Percentiles rank a stretch among this genome's conserved stretches.
Conservation (phyloP, 495 filamentous ascomycete genomes). For the Entonaema liquescens region DNA sequence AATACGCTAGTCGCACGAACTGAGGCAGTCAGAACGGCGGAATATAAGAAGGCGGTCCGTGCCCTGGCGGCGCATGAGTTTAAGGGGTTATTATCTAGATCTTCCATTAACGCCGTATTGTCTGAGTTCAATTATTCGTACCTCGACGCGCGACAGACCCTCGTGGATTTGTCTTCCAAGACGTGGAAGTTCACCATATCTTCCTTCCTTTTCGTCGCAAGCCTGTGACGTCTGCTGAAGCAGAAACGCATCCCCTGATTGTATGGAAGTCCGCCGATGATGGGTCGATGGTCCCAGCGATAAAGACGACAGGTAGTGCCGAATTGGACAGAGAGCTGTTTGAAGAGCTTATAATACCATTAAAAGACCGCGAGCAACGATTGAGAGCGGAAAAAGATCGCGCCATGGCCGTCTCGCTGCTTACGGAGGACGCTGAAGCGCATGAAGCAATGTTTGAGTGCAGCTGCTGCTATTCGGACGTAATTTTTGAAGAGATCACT, state of each 20-base stretch:
- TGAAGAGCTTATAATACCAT: conserved; percentile 69
- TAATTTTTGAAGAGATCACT: conserved; percentile 81
- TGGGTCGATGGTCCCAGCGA: conserved; percentile 60
- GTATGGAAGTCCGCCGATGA: conserved; percentile 66
- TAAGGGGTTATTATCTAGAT: conserved; percentile 78
- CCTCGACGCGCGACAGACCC: conserved; percentile 73
- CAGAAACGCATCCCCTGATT: conserved; percentile 66
- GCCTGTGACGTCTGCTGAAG: conserved; percentile 63
- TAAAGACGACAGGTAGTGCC: conserved; percentile 75
- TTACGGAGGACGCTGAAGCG: conserved; percentile 77
- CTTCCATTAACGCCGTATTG: conserved; percentile 85
- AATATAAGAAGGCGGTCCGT: conserved; percentile 78
- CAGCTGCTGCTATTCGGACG: conserved; percentile 84
- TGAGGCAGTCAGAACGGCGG: conserved; percentile 76
- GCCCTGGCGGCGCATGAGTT: conserved; percentile 76
- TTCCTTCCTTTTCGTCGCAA: conserved; percentile 75
- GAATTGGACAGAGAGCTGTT: conserved; percentile 86
- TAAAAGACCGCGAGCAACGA: conserved; percentile 61
- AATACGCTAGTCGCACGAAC: conserved; percentile 63
- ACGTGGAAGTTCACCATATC: conserved; percentile 89
- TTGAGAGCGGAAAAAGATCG: conserved; percentile 71
- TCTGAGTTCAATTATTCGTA: conserved; percentile 93
- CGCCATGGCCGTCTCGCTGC: conserved; percentile 70
- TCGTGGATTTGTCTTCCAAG: conserved; percentile 76
- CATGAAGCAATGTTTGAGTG: conserved; percentile 82